Evolutionary conservation across 352 stramenopile species (phyloP).

Genomic region (Globisporangium cystogenes): DNA sequence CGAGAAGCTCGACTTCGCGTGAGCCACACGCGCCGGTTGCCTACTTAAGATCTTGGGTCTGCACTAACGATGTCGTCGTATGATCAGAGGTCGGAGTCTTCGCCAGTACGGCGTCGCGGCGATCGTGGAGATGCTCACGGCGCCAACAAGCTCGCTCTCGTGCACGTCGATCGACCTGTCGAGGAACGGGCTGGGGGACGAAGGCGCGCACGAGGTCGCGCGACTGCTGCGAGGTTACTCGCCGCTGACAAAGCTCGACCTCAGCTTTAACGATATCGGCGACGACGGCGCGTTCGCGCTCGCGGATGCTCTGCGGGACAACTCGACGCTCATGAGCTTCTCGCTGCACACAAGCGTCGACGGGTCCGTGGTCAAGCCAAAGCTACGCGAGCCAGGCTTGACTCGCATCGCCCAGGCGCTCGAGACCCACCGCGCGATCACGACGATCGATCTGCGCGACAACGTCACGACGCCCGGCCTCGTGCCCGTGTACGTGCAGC

Average conservation of each 20-base stretch:
- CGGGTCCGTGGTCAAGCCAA: constrained; percentile 22
- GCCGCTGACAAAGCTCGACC: constrained; percentile 36
- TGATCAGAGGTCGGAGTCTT: constrained; percentile 25
- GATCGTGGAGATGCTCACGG: constrained; percentile 31
- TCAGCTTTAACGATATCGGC: constrained; percentile 74
- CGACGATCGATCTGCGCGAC: constrained; percentile 46
- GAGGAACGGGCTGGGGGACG: constrained; percentile 47
- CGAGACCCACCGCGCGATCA: constrained; percentile 26
- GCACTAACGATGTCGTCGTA: background rate
- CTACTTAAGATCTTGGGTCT: too few species aligned
- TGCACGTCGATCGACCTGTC: constrained; percentile 46
- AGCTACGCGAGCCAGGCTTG: constrained; percentile 39
- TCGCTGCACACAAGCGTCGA: constrained; percentile 41
- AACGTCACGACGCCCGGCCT: constrained; percentile 29
- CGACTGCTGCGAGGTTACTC: constrained; percentile 28
- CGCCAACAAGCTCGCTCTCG: constrained; percentile 4
- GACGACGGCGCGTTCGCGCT: constrained; percentile 37
- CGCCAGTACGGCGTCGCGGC: constrained; percentile 45
- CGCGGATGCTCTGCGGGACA: constrained; percentile 33
- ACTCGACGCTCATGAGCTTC: constrained; percentile 39
- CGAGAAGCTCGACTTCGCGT: constrained; percentile 33
- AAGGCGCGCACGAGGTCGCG: constrained; percentile 42
- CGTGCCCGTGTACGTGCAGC: constrained; percentile 27
- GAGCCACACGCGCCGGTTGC: too few species aligned
- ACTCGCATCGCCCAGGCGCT: constrained; percentile 26